A percentile compares a stretch with the other conserved stretches of the same genome.
These are phyloP conservation scores for Pneumocystis canis DNA, from an alignment of 1,139 yeast species.

Conservation along the genomic window DNA sequence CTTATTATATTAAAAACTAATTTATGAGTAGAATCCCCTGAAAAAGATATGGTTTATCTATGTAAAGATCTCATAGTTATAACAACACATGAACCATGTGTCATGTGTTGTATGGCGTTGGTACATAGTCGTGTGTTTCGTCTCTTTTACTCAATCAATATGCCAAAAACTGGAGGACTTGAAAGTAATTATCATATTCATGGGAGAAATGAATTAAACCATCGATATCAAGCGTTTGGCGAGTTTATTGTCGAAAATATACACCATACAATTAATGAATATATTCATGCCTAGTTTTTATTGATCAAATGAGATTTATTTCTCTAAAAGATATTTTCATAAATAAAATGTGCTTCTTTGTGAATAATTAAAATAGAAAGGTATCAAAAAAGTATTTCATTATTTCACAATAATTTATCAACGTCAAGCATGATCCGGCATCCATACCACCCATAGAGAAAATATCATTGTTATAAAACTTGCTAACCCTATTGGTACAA, in stretches of 20 bases:
- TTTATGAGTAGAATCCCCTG: slow-evolving; percentile 15
- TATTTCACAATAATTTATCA: too few relatives aligned
- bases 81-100: slow-evolving; percentile 90
- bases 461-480: slow-evolving; percentile 76
- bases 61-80: slow-evolving; percentile 67
- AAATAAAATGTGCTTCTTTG: too few relatives aligned
- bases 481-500: slow-evolving; percentile 90
- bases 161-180: slow-evolving; percentile 39
- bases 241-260: not conserved
- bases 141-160: slow-evolving; percentile 43
- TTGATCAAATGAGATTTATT: not conserved
- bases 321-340: too few relatives aligned
- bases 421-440: not conserved
- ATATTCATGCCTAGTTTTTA: not conserved
- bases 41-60: slow-evolving; percentile 33
- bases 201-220: slow-evolving; percentile 53
- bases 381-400: too few relatives aligned
- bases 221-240: slow-evolving; percentile 24
- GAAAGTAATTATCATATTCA: slow-evolving; percentile 55
- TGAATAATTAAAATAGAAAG: too few relatives aligned
- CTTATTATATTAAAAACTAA: slow-evolving; percentile 5
- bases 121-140: slow-evolving; percentile 75
- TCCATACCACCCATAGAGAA: slow-evolving; percentile 4
- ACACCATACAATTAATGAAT: not conserved
- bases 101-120: slow-evolving; percentile 94